Conservation (phyloP, 2,329 filamentous ascomycete genomes). For the Bipolaris gigantea region DNA sequence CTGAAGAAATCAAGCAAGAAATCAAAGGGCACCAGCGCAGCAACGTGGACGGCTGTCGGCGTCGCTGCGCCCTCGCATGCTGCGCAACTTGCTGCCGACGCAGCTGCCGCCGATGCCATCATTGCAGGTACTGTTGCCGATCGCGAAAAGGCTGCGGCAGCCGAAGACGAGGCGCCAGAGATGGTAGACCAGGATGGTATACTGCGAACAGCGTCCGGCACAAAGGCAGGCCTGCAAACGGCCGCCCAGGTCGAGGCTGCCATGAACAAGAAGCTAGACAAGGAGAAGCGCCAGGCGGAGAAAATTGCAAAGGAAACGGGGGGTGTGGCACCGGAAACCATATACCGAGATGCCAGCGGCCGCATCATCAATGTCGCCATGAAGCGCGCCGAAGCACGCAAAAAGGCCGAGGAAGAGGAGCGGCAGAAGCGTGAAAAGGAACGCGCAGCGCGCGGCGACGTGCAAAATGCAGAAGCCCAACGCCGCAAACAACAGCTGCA, state of each 20-base stretch:
- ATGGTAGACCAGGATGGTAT: constrained; percentile 42
- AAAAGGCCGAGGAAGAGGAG: constrained; percentile 72
- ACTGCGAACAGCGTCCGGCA: constrained; percentile 82
- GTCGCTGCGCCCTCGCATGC: constrained; percentile 53
- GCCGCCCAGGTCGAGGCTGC: constrained; percentile 68
- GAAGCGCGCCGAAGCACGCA: constrained; percentile 84
- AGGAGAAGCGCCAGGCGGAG: constrained; percentile 58
- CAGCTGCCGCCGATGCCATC: constrained; percentile 73
- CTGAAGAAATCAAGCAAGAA: constrained; percentile 66
- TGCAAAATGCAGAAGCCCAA: constrained; percentile 72
- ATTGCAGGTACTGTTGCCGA: constrained; percentile 73
- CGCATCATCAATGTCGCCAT: constrained; percentile 91
- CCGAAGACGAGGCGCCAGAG: constrained; percentile 49
- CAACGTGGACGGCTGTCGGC: constrained; percentile 71
- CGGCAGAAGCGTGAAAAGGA: constrained; percentile 65
- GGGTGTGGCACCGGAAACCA: constrained; percentile 65
- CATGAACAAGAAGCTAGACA: constrained; percentile 64
- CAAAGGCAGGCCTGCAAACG: constrained; percentile 82
- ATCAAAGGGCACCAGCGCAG: constrained; percentile 23
- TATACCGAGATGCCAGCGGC: constrained; percentile 93
- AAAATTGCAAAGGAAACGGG: constrained; percentile 44
- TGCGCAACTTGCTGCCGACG: constrained; percentile 70
- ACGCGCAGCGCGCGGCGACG: constrained; percentile 78
- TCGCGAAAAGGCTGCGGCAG: constrained; percentile 49
- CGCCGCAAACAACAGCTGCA: constrained; percentile 68